These are phyloP conservation scores for Excoecaria cochinchinensis DNA, from an alignment of 345 rosid species.

Conservation along the genomic window DNA sequence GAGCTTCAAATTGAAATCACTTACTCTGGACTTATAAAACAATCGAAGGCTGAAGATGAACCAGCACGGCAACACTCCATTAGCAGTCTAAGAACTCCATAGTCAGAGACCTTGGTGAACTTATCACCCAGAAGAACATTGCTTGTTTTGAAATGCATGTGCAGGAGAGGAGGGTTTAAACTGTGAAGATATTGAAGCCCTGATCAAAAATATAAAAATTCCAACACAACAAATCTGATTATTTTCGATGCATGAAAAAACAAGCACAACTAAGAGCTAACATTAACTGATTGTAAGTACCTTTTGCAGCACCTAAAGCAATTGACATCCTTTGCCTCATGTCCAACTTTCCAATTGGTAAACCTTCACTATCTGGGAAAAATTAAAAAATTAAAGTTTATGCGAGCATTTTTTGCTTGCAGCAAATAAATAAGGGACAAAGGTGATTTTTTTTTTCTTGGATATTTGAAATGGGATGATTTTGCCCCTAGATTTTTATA, in stretches of 20 bases:
- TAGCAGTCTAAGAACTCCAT: slow-evolving; percentile 34
- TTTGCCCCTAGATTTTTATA: too few relatives aligned
- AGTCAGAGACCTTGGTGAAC: slow-evolving; percentile 45
- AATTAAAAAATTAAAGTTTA: neutral
- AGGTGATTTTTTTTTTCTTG: too few relatives aligned
- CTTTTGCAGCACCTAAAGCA: slow-evolving; percentile 45
- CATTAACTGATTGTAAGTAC: slow-evolving; percentile 20
- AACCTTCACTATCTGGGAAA: slow-evolving; percentile 37
- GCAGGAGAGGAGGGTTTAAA: slow-evolving; percentile 43
- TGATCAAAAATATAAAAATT: slow-evolving; percentile 22
- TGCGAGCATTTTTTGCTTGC: too few relatives aligned
- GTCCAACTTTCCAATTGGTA: slow-evolving; percentile 40
- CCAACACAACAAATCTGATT: neutral
- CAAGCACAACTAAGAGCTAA: neutral
- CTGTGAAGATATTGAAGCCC: slow-evolving; percentile 52
- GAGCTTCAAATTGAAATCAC: slow-evolving; percentile 17
- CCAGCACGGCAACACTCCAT: slow-evolving; percentile 21
- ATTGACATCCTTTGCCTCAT: slow-evolving; percentile 40
- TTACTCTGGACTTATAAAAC: slow-evolving; percentile 50
- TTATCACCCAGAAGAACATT: slow-evolving; percentile 45
- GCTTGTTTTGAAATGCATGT: slow-evolving; percentile 49
- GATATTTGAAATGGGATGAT: too few relatives aligned
- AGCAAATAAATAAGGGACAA: too few relatives aligned
- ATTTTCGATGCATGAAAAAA: neutral
- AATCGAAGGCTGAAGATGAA: slow-evolving; percentile 44